Evolutionary conservation across 176 grass and related monocot genomes (phyloP), one percentile per base, ranked within the genome.

Genomic region (Tuctoria greenei): DNA sequence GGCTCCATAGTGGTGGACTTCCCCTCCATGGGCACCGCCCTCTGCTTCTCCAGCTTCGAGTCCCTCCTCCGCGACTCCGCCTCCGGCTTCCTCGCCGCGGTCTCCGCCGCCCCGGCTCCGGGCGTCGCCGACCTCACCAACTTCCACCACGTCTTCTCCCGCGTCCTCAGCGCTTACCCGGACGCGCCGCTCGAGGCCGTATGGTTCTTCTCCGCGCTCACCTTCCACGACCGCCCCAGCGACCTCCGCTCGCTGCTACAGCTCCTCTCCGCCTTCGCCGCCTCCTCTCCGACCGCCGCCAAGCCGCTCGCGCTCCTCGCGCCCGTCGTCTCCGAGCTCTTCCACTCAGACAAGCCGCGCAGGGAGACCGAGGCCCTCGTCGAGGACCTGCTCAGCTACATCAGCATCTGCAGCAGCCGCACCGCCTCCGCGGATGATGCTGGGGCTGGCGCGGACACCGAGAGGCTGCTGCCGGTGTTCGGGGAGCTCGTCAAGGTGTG

Each of bases 221-320:
- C 86, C 64, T 98, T 91, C 81, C 95, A 92, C 70, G 91, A 98
- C 81, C 26, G 84, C 49, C 75, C 93, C 37, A 65, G 49, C 46
- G 91, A 88, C 54, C 52, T 91, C 64, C 93, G 85, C 69, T 81
- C 82, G 67, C 87, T 98, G 41, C 79, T 98, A 59, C 91, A 90
- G 75, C 79, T 95, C 28, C 83, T 95, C 56, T 87, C 87, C 5
- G 73, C 96, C 69, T 90, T 86, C 84, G 64, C 89, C 10, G 77
- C 85, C 38, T 88, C 86, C 42, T 95, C 84, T 5, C 73, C 64
- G 7, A 49, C 65, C 77, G 66, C 79, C 28, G 64, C 90, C 10
- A 99, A 99, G 75, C 88, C 88, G 17, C 81, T 95, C 24, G 89
- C 96, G 17, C 84, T 99, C 42, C 96, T 99, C 7, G 96, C 92